phyloP scores from a whole-genome alignment of 805 yeast species.

The Lipomyces kockii region DNA sequence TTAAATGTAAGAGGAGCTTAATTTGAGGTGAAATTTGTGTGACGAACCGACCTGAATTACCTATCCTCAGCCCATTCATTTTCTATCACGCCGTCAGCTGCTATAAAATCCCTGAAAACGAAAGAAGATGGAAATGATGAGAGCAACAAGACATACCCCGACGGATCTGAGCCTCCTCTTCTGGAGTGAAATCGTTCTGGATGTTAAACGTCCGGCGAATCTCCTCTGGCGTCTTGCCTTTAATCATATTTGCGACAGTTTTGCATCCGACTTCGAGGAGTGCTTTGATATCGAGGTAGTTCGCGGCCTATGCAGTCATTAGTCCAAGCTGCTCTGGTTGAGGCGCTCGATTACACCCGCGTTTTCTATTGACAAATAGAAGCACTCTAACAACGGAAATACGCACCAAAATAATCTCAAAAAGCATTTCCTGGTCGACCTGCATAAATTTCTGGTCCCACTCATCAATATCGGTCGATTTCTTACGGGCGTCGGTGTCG shows the following conservation, averaged over 20 bases:
- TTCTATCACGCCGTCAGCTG: slow-evolving; percentile 15
- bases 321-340: neutral
- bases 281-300: slow-evolving; percentile 53
- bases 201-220: slow-evolving; percentile 53
- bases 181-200: slow-evolving; percentile 54
- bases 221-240: slow-evolving; percentile 53
- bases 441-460: slow-evolving; percentile 95
- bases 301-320: slow-evolving; percentile 45
- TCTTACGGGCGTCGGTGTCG: slow-evolving; percentile 67
- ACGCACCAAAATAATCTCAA: slow-evolving; percentile 50
- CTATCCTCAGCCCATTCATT: slow-evolving; percentile 55
- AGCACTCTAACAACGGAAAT: neutral
- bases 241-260: slow-evolving; percentile 56
- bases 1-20: neutral
- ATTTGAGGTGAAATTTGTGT: too few species aligned
- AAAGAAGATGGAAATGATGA: neutral
- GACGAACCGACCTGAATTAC: slow-evolving; percentile 20
- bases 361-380: neutral
- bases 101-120: neutral
- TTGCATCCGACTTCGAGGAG: slow-evolving; percentile 55
- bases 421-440: slow-evolving; percentile 73
- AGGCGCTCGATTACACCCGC: neutral
- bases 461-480: slow-evolving; percentile 88
- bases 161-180: slow-evolving; percentile 54
- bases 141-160: slow-evolving; percentile 20